phyloP scores from a whole-genome alignment of 2,329 filamentous ascomycete genomes.

The Botrytis deweyae region DNA sequence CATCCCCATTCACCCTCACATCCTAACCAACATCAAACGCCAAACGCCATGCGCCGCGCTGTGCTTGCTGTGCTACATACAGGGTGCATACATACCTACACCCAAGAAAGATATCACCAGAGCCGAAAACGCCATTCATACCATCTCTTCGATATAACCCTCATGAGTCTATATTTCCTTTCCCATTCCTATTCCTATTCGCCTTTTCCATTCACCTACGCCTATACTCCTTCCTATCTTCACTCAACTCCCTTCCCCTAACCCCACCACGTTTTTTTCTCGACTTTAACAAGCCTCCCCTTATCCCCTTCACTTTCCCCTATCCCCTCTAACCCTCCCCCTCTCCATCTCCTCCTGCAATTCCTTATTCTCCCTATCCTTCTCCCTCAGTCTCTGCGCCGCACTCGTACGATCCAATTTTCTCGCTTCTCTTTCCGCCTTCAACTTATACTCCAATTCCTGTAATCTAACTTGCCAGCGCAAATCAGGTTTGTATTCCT shows the following conservation, averaged over 20 bases:
- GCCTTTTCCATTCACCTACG: conserved; percentile 4
- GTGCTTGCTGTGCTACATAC: background rate
- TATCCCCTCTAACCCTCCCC: conserved; percentile 24
- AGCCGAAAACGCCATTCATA: background rate
- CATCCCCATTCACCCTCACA: too few relatives aligned
- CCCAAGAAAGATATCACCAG: background rate
- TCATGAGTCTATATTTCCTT: background rate
- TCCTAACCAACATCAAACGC: background rate
- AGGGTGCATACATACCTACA: background rate
- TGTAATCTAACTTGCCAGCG: conserved; percentile 83
- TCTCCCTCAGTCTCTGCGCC: conserved; percentile 73
- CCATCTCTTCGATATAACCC: background rate
- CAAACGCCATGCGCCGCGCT: background rate
- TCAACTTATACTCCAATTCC: conserved; percentile 84
- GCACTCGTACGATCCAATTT: conserved; percentile 83
- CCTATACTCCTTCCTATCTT: background rate
- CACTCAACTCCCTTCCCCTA: background rate
- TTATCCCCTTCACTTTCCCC: background rate
- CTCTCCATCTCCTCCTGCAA: conserved; percentile 60
- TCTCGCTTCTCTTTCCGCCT: conserved; percentile 83
- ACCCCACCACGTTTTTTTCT: background rate
- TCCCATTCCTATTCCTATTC: background rate
- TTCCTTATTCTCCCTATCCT: conserved; percentile 71
- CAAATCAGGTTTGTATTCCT: conserved; percentile 54
- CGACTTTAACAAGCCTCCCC: too few relatives aligned